Conservation (phyloP, 345 rosid genomes). For the Populus tremula region DNA sequence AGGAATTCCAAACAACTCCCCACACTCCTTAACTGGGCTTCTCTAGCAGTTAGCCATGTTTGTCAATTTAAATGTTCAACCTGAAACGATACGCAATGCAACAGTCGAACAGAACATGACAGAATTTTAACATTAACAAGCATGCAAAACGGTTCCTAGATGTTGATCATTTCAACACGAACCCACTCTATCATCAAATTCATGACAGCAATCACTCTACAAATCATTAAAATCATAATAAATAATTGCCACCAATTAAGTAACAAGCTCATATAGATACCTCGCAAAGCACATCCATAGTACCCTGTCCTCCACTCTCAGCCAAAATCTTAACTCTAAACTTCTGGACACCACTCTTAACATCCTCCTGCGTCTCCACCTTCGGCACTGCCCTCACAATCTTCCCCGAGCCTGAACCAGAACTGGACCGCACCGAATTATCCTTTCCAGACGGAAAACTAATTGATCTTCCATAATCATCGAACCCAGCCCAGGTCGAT, state of each 20-base stretch:
- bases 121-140: neutral
- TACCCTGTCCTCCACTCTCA: conserved; percentile 78
- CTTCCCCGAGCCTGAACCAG: conserved; percentile 49
- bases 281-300: conserved; percentile 94
- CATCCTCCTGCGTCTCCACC: conserved; percentile 78
- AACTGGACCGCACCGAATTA: conserved; percentile 26
- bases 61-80: neutral
- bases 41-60: neutral
- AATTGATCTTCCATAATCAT: conserved; percentile 89
- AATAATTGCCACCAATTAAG: neutral
- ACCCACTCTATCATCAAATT: neutral
- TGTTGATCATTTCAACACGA: neutral
- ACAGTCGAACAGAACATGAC: neutral
- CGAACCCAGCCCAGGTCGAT: conserved; percentile 66
- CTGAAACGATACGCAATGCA: neutral
- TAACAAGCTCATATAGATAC: conserved; percentile 23
- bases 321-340: conserved; percentile 87
- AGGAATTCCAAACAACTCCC: neutral
- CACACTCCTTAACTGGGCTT: neutral
- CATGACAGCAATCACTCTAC: neutral
- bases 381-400: conserved; percentile 90
- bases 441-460: conserved; percentile 58
- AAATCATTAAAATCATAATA: neutral
- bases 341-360: conserved; percentile 83
- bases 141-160: neutral